A percentile compares a stretch with the other conserved stretches of the same genome.
phyloP scores from a whole-genome alignment of 441 rosid genomes.

The Francoa sonchifolia region DNA sequence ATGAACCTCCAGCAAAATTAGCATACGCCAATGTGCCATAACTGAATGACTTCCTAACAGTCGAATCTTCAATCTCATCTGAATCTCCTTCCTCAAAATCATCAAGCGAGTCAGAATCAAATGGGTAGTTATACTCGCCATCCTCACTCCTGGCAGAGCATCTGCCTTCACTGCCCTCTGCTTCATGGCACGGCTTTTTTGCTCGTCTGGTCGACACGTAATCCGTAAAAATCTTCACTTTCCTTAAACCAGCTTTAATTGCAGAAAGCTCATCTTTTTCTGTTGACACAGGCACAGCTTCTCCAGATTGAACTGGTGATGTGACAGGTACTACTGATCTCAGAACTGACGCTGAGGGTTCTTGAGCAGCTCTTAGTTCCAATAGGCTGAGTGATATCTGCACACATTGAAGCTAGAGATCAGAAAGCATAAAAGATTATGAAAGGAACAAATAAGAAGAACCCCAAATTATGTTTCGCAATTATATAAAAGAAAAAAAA shows the following conservation, averaged over 20 bases:
- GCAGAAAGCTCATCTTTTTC: conserved; percentile 70
- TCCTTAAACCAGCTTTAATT: conserved; percentile 67
- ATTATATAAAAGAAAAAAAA: background rate
- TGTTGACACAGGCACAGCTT: conserved; percentile 23
- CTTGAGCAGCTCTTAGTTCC: conserved; percentile 49
- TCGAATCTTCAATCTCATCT: conserved; percentile 44
- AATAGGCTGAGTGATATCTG: conserved; percentile 59
- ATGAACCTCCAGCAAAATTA: conserved; percentile 61
- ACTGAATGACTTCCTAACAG: conserved; percentile 45
- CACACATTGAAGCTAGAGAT: conserved; percentile 7
- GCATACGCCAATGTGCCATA: conserved; percentile 70
- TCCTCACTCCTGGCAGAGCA: conserved; percentile 56
- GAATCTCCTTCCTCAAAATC: conserved; percentile 59
- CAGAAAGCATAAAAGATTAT: conserved; percentile 2
- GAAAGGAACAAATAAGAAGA: no score
- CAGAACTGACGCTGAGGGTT: conserved; percentile 31
- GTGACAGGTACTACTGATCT: conserved; percentile 43
- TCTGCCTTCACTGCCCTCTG: conserved; percentile 53
- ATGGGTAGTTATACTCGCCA: conserved; percentile 57
- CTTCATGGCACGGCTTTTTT: conserved; percentile 45
- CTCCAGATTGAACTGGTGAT: conserved; percentile 39
- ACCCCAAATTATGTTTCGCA: background rate
- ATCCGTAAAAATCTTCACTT: conserved; percentile 57
- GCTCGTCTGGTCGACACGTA: conserved; percentile 53
- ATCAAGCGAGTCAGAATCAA: conserved; percentile 64